Evolutionary conservation across 106 monocot genomes (phyloP).

Genomic region (Dendrobium huoshanense): DNA sequence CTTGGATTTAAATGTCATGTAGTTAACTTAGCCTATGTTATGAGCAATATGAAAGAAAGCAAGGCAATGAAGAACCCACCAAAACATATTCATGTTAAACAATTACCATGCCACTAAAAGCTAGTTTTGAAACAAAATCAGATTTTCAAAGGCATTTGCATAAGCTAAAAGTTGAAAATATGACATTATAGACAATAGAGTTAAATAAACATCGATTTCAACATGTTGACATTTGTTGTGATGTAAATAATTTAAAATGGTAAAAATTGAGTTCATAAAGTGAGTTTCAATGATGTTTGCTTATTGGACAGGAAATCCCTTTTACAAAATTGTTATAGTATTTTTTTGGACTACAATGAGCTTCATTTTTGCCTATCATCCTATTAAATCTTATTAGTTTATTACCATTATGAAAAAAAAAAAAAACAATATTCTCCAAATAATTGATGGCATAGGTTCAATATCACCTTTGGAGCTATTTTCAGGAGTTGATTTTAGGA

Average conservation of each 20-base stretch:
- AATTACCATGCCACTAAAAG: neutral
- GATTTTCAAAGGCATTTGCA: neutral
- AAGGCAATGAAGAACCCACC: neutral
- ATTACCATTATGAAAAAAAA: neutral
- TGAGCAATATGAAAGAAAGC: no score
- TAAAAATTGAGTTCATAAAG: neutral
- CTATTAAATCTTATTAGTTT: neutral
- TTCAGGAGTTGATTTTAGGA: no score
- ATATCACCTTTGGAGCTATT: no score
- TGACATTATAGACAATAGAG: neutral
- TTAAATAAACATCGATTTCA: neutral
- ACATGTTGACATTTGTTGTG: neutral
- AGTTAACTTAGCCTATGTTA: no score
- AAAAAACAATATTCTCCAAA: no score
- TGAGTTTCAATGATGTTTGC: neutral
- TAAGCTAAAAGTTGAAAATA: neutral
- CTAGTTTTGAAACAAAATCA: neutral
- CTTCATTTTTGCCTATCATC: neutral
- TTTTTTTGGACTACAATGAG: neutral
- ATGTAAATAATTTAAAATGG: neutral
- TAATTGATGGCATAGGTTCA: no score
- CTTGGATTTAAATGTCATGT: no score
- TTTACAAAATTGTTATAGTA: neutral
- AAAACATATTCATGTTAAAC: neutral
- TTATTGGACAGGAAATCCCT: neutral